These are phyloP conservation scores for Amanita polypyramis DNA, from an alignment of 768 basidiomycete species.

Conservation along the genomic window DNA sequence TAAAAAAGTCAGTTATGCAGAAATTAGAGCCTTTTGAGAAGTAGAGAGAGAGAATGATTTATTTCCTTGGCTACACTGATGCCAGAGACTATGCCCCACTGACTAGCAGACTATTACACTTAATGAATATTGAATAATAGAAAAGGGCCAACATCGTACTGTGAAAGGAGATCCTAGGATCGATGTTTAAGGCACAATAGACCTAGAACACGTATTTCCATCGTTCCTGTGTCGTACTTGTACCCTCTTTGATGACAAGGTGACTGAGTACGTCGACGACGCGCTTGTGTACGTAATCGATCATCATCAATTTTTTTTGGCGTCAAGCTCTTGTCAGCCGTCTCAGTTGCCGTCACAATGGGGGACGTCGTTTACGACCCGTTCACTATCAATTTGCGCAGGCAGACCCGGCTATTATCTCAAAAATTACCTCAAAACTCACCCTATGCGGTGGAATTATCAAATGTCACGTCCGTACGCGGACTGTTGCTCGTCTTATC, in stretches of 20 bases:
- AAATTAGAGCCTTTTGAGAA: conserved; percentile 23
- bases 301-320: neutral
- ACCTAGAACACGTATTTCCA: no score
- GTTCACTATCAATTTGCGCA: conserved; percentile 43
- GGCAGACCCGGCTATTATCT: conserved; percentile 41
- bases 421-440: conserved; percentile 32
- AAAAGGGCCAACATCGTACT: no score
- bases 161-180: no score
- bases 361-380: conserved; percentile 32
- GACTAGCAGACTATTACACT: no score
- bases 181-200: no score
- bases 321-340: neutral
- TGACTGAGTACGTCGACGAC: no score
- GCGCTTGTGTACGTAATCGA: neutral
- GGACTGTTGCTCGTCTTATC: conserved; percentile 19
- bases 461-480: conserved; percentile 24
- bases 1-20: conserved; percentile 40
- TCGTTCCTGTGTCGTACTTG: no score
- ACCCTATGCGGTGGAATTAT: conserved; percentile 25
- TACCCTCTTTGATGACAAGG: no score
- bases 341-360: neutral
- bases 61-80: no score
- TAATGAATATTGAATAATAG: no score
- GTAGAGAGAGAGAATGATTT: neutral
- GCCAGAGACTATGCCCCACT: no score